A percentile compares a stretch with the other conserved stretches of the same genome.
Evolutionary conservation across 345 rosid species (phyloP).

Genomic region (Turnera subulata): DNA sequence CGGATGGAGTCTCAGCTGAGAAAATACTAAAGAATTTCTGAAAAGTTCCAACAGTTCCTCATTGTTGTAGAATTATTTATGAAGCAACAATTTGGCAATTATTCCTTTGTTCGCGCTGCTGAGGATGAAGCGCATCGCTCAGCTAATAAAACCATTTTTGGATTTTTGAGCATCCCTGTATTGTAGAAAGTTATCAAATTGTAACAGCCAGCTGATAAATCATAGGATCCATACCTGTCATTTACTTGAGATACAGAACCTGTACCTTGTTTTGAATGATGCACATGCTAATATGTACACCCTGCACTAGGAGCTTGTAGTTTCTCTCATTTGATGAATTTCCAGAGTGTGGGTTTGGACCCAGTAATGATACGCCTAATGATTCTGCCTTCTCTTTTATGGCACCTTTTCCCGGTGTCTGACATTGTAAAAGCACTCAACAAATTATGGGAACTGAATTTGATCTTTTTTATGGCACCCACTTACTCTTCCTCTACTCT

Average conservation of each 20-base stretch:
- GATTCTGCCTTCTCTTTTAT: too few relatives aligned
- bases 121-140: conserved; percentile 15
- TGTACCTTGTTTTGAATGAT: background rate
- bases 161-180: background rate
- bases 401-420: too few relatives aligned
- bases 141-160: conserved; percentile 37
- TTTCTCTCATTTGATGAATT: too few relatives aligned
- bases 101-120: conserved; percentile 31
- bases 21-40: conserved; percentile 87
- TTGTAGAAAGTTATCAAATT: background rate
- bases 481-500: too few relatives aligned
- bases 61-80: conserved; percentile 31
- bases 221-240: background rate
- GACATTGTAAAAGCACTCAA: too few relatives aligned
- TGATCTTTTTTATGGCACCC: too few relatives aligned
- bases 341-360: too few relatives aligned
- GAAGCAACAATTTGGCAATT: conserved; percentile 8
- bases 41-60: conserved; percentile 16
- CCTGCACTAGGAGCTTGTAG: too few relatives aligned
- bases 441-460: too few relatives aligned
- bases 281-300: background rate
- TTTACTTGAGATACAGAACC: too few relatives aligned
- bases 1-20: conserved; percentile 64
- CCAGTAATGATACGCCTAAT: too few relatives aligned
- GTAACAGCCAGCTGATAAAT: background rate